Base-by-base conservation (phyloP, 345 rosid species). In the Murraya paniculata region DNA sequence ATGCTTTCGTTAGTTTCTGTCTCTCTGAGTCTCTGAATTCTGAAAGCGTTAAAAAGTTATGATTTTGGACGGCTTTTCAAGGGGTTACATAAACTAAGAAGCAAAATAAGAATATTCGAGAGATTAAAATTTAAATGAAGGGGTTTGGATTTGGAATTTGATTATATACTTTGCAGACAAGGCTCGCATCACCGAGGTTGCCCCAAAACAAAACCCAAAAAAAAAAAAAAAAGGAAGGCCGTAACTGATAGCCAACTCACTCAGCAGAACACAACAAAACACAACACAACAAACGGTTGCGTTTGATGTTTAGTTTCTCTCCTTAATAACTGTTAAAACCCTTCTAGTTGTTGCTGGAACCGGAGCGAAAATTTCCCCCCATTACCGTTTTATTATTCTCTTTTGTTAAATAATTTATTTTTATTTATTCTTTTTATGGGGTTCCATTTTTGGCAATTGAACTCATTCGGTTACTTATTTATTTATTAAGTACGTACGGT, bases 51-150 rank as follows among this genome's bases (percentile, higher is more conserved):
- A 19, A 39, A 2, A 25, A 19, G 19, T 25, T 24, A 9, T 27
- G 24, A 39, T 21, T 14, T 22, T 67, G 24, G 25, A 65, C 25
- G n/a, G 66, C 21, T 14, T 53, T 25, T 60, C 27, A 21, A 31
- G 7, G 35, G 50, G 57, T 18, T 13, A 10, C 35, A 41, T 5
- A 64, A 64, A 53, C 56, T 31, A 60, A 60, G 70, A 45, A 41
- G 71, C 57, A 5, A 6, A 19, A 53, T 18, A 80, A 45, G 81
- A 67, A 82, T 80, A 80, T 79, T 68, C 66, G 77, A 38, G 65
- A 38, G 76, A 71, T 5, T n/a, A 74, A 53, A 53, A 18, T 53
- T 16, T 16, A 53, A 64, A 56, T 31, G 27, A 28, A 65, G 38
- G 73, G 18, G n/a, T 75, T 64, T 10, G 5, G 45, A 3, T 50